Evolutionary conservation across 2,329 filamentous ascomycete genomes (phyloP).

Genomic region (Botryotinia globosa): DNA sequence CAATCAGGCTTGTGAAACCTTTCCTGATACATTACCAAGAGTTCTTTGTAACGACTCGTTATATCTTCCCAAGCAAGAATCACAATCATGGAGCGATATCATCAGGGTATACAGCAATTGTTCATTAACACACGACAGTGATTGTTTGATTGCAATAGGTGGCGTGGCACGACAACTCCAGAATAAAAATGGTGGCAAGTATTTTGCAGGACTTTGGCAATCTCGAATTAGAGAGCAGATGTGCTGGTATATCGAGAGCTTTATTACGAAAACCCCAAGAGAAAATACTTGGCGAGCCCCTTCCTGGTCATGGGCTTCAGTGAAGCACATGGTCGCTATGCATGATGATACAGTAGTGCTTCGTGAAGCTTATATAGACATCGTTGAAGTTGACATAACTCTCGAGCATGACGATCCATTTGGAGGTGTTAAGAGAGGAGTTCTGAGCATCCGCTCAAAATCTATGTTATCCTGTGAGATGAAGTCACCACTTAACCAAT

Average conservation of each 20-base stretch:
- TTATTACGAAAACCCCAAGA: no score
- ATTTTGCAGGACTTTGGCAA: neutral
- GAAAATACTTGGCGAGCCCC: neutral
- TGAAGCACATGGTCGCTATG: fast-evolving
- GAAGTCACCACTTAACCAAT: no score
- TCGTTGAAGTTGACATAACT: neutral
- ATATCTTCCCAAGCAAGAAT: neutral
- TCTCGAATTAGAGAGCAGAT: neutral
- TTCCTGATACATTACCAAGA: neutral
- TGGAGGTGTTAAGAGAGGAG: neutral
- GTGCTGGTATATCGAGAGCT: neutral
- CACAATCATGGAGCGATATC: no score
- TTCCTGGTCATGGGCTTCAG: neutral
- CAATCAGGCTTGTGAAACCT: neutral
- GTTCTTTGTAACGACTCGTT: fast-evolving
- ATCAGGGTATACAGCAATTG: fast-evolving
- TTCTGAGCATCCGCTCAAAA: neutral
- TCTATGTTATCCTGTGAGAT: neutral
- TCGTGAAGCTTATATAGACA: fast-evolving
- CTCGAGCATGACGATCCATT: neutral
- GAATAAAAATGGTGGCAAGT: neutral
- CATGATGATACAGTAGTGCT: fast-evolving
- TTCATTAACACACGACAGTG: no score
- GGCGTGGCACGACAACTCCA: no score
- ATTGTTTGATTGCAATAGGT: no score